A percentile compares a stretch with the other conserved stretches of the same genome.
Conservation (phyloP, 2,329 filamentous ascomycete genomes). For the Fusarium robinianum region DNA sequence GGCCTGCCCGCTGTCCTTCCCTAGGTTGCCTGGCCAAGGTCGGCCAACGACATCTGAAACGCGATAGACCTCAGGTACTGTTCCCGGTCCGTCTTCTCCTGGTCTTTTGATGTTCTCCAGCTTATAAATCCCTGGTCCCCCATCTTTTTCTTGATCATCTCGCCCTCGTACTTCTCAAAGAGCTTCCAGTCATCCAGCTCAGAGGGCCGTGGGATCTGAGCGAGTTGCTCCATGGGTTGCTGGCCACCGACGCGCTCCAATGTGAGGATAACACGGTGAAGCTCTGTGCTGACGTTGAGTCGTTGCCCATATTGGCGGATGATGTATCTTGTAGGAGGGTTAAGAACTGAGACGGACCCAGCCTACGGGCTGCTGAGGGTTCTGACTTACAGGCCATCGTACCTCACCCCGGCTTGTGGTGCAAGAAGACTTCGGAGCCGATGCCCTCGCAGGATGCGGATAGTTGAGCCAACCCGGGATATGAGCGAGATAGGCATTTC, state of each 20-base stretch:
- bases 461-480: conserved; percentile 52
- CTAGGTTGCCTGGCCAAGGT: conserved; percentile 13
- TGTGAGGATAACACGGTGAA: conserved; percentile 51
- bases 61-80: conserved; percentile 37
- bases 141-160: conserved; percentile 45
- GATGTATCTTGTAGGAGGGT: conserved; percentile 49
- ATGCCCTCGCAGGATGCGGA: conserved; percentile 59
- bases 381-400: conserved; percentile 59
- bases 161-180: conserved; percentile 53
- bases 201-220: conserved; percentile 55
- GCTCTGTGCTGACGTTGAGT: conserved; percentile 38
- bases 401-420: conserved; percentile 57
- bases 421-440: conserved; percentile 56
- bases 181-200: conserved; percentile 61
- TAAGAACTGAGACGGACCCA: too few relatives aligned
- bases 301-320: conserved; percentile 51
- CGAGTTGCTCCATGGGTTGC: conserved; percentile 47
- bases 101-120: conserved; percentile 45
- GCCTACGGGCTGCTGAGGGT: too few relatives aligned
- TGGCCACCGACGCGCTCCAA: conserved; percentile 52
- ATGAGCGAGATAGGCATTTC: conserved; percentile 57
- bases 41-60: conserved; percentile 33
- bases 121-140: conserved; percentile 48
- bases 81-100: conserved; percentile 37
- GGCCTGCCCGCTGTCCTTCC: too few relatives aligned